These are phyloP conservation scores for Sambucus nigra DNA, from an alignment of 129 eudicot species.

Conservation along the genomic window DNA sequence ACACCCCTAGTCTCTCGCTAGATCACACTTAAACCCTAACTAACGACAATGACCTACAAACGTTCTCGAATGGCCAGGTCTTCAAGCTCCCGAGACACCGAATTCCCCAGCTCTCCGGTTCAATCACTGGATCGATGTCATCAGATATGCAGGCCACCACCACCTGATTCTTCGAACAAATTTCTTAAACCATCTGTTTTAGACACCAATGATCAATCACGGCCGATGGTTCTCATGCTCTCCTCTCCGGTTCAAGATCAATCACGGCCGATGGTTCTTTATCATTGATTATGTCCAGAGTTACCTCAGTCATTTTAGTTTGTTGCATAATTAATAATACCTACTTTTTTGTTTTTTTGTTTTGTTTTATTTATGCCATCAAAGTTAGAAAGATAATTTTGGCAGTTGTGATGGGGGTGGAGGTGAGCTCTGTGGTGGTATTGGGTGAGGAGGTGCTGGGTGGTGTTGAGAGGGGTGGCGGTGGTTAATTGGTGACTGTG, in stretches of 20 bases:
- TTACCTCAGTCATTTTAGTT: background rate
- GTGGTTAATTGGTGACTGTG: too few relatives aligned
- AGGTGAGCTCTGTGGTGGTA: too few relatives aligned
- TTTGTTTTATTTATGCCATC: too few relatives aligned
- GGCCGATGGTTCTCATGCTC: slow-evolving; percentile 6
- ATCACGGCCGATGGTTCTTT: background rate
- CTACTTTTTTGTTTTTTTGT: too few relatives aligned
- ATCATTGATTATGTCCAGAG: background rate
- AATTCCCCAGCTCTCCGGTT: background rate
- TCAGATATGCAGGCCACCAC: background rate
- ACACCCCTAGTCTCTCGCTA: too few relatives aligned
- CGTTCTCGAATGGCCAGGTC: slow-evolving; percentile 6
- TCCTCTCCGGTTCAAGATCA: slow-evolving; percentile 7
- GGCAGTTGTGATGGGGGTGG: too few relatives aligned
- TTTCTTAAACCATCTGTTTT: background rate
- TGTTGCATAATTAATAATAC: too few relatives aligned
- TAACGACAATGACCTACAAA: slow-evolving; percentile 12
- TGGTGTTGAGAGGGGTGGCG: too few relatives aligned
- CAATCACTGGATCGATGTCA: background rate
- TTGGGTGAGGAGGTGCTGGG: too few relatives aligned
- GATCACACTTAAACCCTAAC: background rate
- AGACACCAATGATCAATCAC: slow-evolving; percentile 1
- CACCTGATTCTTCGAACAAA: background rate
- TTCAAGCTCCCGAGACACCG: slow-evolving; percentile 12
- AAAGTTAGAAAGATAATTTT: too few relatives aligned